Evolutionary conservation across 1,139 yeast genomes (phyloP).

Genomic region (Blastobotrys petasosporus): DNA sequence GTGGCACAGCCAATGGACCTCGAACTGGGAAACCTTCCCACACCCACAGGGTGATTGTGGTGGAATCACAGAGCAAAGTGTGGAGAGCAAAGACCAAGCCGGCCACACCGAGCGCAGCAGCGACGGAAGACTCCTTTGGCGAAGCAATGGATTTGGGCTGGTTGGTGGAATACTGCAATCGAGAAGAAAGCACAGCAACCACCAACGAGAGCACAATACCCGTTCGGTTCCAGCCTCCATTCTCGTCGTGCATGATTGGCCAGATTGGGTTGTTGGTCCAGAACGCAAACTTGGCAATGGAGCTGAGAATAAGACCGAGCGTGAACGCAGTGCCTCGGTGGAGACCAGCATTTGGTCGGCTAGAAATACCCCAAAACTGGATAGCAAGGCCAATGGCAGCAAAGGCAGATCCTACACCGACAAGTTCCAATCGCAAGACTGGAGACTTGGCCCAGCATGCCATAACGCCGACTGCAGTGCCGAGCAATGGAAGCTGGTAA

Average conservation of each 20-base stretch:
- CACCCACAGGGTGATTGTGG: conserved; percentile 80
- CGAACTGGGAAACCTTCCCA: conserved; percentile 89
- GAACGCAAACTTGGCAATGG: conserved; percentile 66
- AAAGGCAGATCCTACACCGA: conserved; percentile 63
- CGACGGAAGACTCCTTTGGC: conserved; percentile 33
- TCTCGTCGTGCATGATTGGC: conserved; percentile 84
- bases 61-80: conserved; percentile 74
- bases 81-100: conserved; percentile 66
- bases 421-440: conserved; percentile 55
- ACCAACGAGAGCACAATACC: conserved; percentile 66
- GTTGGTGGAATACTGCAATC: conserved; percentile 26
- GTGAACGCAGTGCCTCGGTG: conserved; percentile 59
- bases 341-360: conserved; percentile 41
- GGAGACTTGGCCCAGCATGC: conserved; percentile 67
- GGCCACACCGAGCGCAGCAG: conserved; percentile 69
- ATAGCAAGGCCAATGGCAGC: conserved; percentile 57
- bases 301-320: conserved; percentile 66
- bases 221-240: conserved; percentile 77
- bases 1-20: conserved; percentile 90
- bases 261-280: conserved; percentile 91
- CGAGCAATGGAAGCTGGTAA: conserved; percentile 47
- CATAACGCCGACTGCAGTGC: conserved; percentile 68
- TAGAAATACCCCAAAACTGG: conserved; percentile 47
- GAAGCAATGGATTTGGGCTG: conserved; percentile 25
- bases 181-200: conserved; percentile 52